Base-by-base conservation (phyloP, 495 filamentous ascomycete species). In the Daldinia loculata region DNA sequence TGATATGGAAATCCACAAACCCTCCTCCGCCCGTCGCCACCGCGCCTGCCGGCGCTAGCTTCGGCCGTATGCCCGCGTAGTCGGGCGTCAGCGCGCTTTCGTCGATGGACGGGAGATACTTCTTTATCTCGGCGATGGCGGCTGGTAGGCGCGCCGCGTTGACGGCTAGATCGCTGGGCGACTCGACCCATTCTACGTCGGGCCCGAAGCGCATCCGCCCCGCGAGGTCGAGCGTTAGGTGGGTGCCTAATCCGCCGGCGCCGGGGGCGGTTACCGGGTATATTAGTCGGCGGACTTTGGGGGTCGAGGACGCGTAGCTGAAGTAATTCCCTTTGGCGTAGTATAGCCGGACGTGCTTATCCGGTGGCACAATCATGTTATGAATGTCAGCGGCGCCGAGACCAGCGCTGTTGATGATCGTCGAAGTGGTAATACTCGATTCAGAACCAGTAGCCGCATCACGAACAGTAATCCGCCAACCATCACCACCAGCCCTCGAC, bases 251-350 rank as follows among this genome's bases (percentile, higher is more conserved):
- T 0, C 95, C 95, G 50, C 87, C 94, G 41, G 89, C 86, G 12
- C 94, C 93, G 0, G 92, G 91, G 8, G 90, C 78, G 0, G 94
- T 93, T 0, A 90, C 93, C 2, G 95, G 95, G 75, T 99, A 99
- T 22, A 99, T 80, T 3, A 98, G 87, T 0, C 91, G 95, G 7
- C 77, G 81, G 2, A 96, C 90, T 14, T 81, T 83, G 5, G 93
- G 94, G 0, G 69, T 72, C 3, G 89, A 86, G 0, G 88, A 80
- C 2, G 84, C 78, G 81, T 97, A 97, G 34, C 92, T 93, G 82
- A 95, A 98, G 82, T 99, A 99, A 11, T 93, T 94, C 0, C 95
- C 95, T 81, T 98, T 99, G 29, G 95, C 95, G 80, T 91, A 99
- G 79, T 87, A 91, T 3, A 92, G 86, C 12, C 79, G 86, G 15